phyloP scores from a whole-genome alignment of 1,139 yeast species.

The Geotrichum fermentans region DNA sequence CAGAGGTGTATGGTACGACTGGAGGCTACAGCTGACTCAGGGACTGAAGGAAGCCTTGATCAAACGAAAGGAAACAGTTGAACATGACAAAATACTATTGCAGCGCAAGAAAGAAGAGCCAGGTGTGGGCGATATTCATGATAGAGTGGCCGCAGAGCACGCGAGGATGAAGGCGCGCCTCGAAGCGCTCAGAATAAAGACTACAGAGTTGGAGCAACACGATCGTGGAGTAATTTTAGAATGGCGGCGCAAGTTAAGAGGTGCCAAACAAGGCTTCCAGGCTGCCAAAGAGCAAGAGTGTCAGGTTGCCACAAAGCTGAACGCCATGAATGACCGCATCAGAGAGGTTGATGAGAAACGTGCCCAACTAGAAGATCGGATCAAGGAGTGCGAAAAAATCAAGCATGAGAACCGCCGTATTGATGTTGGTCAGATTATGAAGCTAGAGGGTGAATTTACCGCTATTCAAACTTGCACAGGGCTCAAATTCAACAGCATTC shows the following conservation, averaged over 20 bases:
- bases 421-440: conserved; percentile 9
- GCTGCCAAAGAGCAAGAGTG: not conserved
- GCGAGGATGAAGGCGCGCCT: conserved; percentile 8
- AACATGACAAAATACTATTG: conserved; percentile 8
- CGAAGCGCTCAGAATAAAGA: conserved; percentile 7
- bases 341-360: not conserved
- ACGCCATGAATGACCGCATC: conserved; percentile 1
- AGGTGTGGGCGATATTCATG: conserved; percentile 4
- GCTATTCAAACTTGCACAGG: conserved; percentile 5
- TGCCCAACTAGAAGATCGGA: not conserved
- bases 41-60: conserved; percentile 42
- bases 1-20: conserved; percentile 52
- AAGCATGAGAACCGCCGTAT: conserved; percentile 11
- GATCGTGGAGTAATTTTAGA: conserved; percentile 8
- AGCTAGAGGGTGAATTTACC: conserved; percentile 5
- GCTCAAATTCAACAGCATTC: not conserved
- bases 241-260: not conserved
- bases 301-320: conserved; percentile 1
- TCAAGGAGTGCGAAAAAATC: conserved; percentile 11
- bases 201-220: conserved; percentile 9
- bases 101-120: conserved; percentile 3
- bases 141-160: conserved; percentile 3
- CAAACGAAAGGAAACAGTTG: conserved; percentile 7
- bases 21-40: conserved; percentile 49
- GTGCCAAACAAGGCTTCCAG: conserved; percentile 1